Base-by-base conservation (phyloP, 441 rosid species). In the Mallotus repandus region DNA sequence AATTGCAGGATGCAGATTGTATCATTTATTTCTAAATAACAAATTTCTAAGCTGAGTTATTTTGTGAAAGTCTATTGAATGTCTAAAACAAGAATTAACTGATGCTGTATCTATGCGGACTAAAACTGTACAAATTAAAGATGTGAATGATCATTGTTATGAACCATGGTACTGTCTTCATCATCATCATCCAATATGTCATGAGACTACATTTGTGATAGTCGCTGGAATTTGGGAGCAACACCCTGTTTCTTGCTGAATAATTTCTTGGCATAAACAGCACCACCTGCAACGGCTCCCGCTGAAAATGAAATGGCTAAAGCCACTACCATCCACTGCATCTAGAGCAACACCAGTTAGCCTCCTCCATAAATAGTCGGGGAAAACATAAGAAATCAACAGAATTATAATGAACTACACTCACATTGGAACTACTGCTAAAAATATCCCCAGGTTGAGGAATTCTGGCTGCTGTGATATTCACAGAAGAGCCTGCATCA, bases 231-330 rank as follows among this genome's bases (percentile, higher is more conserved):
- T 21, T 19, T 56, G 9, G 29, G 48, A 45, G 11, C 60, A 19
- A 4, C 60, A 56, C 5, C 9, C 25, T 21, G 7, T 35, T 59
- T 59, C 29, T 35, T 59, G 63, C 18, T 25, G 32, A 9, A 14
- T 25, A 58, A 19, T 58, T 21, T 58, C 62, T 59, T 21, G 0
- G 63, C 63, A 12, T 59, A 59, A 22, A 59, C 9, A 59, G 41
- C 63, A 59, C 63, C 29, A 14, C 63, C 63, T 59, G 63, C 63
- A 59, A 59, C 63, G 9, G 63, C 63, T 59, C 63, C 63, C 14
- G 38, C 63, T 29, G 63, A 22, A 59, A 12, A 22, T 22, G 63
- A 59, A 22, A 59, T 12, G 5, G 63, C 63, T 22, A 59, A 59
- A 3, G 15, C 16, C 38, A 59, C 63, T 15, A 59, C 41, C 14